These are phyloP conservation scores for Leersia perrieri DNA, from an alignment of 176 grass and related monocot species.

Conservation along the genomic window DNA sequence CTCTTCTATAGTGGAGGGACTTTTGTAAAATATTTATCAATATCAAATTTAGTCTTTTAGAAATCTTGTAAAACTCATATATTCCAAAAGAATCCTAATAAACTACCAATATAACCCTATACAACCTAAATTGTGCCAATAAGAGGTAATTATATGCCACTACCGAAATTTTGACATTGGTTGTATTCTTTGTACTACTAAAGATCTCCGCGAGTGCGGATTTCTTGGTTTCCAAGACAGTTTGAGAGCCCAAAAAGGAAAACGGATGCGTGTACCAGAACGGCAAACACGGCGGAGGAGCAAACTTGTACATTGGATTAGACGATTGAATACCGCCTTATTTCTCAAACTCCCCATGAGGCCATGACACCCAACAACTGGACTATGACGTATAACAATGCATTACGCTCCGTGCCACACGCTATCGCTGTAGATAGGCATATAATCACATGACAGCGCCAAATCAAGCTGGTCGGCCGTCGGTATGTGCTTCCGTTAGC, in stretches of 20 bases:
- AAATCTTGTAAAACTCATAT: too few species aligned
- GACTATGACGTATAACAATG: not conserved
- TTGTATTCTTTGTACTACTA: too few species aligned
- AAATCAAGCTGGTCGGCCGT: not conserved
- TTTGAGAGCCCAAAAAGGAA: not conserved
- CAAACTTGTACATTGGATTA: not conserved
- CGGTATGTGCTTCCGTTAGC: not conserved
- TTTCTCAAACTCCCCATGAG: not conserved
- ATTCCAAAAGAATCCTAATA: too few species aligned
- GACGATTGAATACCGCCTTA: not conserved
- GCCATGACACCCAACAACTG: not conserved
- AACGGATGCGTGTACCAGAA: not conserved
- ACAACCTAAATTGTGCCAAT: too few species aligned
- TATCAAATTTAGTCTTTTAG: too few species aligned
- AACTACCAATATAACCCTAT: too few species aligned
- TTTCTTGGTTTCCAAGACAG: slow-evolving; percentile 18
- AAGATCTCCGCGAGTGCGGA: not conserved
- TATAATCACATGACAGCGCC: not conserved
- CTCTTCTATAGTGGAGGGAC: too few species aligned
- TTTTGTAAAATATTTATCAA: too few species aligned
- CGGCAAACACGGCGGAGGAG: not conserved
- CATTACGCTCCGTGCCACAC: not conserved
- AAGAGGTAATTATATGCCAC: too few species aligned
- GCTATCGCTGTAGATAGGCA: not conserved
- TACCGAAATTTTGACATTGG: too few species aligned